Conservation (phyloP, 306 rosid genomes). For the Gleditsia sinensis region DNA sequence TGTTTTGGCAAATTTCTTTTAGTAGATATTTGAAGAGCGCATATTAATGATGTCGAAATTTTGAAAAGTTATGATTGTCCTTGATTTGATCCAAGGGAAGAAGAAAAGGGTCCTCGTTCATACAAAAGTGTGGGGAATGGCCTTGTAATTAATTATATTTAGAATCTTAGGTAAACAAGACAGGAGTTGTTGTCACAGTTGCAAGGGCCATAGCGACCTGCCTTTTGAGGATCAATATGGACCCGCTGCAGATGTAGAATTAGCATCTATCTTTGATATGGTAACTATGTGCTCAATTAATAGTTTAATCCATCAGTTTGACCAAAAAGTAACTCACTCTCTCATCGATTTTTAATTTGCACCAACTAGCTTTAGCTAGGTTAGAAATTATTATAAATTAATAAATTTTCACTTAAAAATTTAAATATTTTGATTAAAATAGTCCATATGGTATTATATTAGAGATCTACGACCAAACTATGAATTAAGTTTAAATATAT, state of each 20-base stretch:
- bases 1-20: neutral
- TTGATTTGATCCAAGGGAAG: conserved; percentile 37
- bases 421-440: too few species aligned
- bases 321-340: conserved; percentile 20
- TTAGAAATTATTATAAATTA: too few species aligned
- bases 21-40: conserved; percentile 41
- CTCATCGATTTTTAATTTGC: neutral
- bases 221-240: conserved; percentile 44
- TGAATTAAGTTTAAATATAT: too few species aligned
- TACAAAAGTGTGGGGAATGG: conserved; percentile 37
- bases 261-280: conserved; percentile 36
- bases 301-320: conserved; percentile 27
- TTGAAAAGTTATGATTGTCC: conserved; percentile 47
- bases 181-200: conserved; percentile 58
- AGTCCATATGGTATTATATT: too few species aligned
- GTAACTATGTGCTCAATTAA: conserved; percentile 22
- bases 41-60: conserved; percentile 47
- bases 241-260: conserved; percentile 42
- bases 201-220: conserved; percentile 42
- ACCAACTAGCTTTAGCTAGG: neutral
- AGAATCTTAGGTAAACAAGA: conserved; percentile 54
- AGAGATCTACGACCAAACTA: too few species aligned
- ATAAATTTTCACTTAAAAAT: too few species aligned
- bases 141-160: conserved; percentile 48
- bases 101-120: conserved; percentile 39